phyloP scores from a whole-genome alignment of 2,329 filamentous ascomycete genomes.

The Microdochium trichocladiopsis region DNA sequence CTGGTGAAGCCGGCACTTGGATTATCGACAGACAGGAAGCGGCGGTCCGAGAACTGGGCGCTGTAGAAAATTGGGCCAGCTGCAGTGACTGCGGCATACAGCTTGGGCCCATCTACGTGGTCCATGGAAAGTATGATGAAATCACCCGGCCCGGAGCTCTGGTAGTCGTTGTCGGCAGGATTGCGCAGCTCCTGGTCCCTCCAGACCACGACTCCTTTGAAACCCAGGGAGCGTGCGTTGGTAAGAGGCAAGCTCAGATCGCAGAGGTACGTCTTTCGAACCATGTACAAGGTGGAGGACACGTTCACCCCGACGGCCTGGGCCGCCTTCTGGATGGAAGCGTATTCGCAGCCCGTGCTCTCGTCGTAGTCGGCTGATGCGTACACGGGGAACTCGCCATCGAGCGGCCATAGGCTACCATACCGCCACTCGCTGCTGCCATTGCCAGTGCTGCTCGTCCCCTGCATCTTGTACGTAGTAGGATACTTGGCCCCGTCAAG shows the following conservation, averaged over 20 bases:
- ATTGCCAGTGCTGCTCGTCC: not conserved
- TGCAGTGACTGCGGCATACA: no score
- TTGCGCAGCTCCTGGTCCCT: no score
- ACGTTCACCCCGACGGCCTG: not conserved
- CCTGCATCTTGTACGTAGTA: no score
- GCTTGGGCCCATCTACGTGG: no score
- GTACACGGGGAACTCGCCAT: slow-evolving; percentile 2
- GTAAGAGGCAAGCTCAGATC: no score
- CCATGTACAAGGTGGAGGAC: slow-evolving; percentile 4
- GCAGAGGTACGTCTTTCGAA: not conserved
- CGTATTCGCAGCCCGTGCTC: not conserved
- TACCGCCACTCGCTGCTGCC: slow-evolving; percentile 2
- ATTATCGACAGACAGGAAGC: not conserved
- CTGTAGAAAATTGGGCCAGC: not conserved
- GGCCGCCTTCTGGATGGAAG: not conserved
- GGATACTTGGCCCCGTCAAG: no score
- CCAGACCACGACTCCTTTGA: no score
- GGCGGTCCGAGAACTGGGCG: not conserved
- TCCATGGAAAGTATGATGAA: no score
- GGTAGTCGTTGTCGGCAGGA: no score
- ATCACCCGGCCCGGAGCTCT: no score
- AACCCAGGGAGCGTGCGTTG: no score
- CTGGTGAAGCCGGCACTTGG: not conserved
- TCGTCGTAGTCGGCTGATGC: slow-evolving; percentile 1
- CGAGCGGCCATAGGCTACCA: slow-evolving; percentile 3